Base-by-base conservation (phyloP, 148 eudicot genomes). In the Diospyros kaki region DNA sequence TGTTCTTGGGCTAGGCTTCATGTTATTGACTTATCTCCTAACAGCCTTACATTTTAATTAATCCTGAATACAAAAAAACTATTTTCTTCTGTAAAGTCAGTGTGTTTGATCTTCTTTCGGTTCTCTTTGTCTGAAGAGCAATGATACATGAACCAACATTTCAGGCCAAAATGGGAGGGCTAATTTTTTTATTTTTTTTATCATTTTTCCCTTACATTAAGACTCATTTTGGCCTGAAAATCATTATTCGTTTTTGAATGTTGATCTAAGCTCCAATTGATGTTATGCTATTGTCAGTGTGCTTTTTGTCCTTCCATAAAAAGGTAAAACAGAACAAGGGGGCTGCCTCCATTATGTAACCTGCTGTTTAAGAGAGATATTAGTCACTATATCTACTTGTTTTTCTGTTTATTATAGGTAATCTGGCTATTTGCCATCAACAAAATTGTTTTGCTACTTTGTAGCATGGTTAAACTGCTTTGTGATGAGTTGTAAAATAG, bases 41-140 rank as follows among this genome's bases (percentile, higher is more conserved):
- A 18, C 51, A 61, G 51, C 1, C 5, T 72, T 59, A 55, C 66
- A 54, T 54, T 42, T 67, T 68, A 58, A 68, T 52, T 68, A 52
- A 67, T 28, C 6, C 11, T 43, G 52, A 51, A 41, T 50, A 52
- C 44, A 52, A 11, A 39, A 44, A 51, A 51, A 68, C 4, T 38
- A 52, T 15, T 9, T n/a, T 40, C 9, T 40, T 40, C 5, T 14
- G 61, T 13, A 40, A 52, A 46, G 46, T 69, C 3, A 41, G 46
- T 53, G 18, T 2, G 18, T 69, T 69, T 41, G 39, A 69, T 7
- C 44, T 14, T 69, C 59, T 12, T 53, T 69, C 59, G 39, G 1
- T 39, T 69, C n/a, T 6, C 18, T n/a, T 67, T n/a, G 4, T 63
- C 6, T 18, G 17, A 28, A 28, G 28, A 28, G 28, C 28, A 28